Percentiles rank a stretch among this genome's conserved stretches.
Conservation (phyloP, 495 filamentous ascomycete species). For the Penicillium antarcticum region DNA sequence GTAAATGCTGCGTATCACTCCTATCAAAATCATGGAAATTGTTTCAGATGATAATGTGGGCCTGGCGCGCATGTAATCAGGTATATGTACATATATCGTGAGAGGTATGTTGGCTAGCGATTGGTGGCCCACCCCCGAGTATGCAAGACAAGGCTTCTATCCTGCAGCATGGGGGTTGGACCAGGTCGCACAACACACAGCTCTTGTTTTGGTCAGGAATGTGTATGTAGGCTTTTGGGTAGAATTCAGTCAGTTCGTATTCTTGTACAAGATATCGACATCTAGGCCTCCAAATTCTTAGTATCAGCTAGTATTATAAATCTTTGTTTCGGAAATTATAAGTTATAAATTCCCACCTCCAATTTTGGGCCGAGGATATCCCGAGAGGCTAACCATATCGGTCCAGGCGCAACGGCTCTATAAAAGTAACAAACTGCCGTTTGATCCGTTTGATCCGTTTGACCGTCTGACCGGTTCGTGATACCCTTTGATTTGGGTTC, state of each 20-base stretch:
- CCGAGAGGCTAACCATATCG: conserved; percentile 2
- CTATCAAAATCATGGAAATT: too few species aligned
- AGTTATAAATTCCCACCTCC: too few species aligned
- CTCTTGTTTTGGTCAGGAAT: background rate
- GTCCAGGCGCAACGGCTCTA: background rate
- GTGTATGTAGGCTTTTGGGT: background rate
- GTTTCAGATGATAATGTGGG: too few species aligned
- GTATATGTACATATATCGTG: background rate
- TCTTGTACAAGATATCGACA: background rate
- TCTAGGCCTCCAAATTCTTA: too few species aligned
- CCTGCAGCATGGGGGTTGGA: background rate
- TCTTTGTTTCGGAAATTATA: background rate
- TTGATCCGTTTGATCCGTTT: too few species aligned
- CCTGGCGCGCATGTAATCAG: too few species aligned
- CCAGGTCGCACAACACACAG: background rate
- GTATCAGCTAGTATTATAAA: background rate
- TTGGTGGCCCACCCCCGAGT: background rate
- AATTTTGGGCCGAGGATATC: background rate
- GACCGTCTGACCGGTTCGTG: too few species aligned
- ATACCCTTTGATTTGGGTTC: too few species aligned
- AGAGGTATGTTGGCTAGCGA: background rate
- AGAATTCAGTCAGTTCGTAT: background rate
- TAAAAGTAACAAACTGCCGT: too few species aligned
- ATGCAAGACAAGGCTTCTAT: background rate
- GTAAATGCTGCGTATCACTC: too few species aligned